Evolutionary conservation across 179 eudicot genomes (phyloP).

Genomic region (Nepenthes alata): DNA sequence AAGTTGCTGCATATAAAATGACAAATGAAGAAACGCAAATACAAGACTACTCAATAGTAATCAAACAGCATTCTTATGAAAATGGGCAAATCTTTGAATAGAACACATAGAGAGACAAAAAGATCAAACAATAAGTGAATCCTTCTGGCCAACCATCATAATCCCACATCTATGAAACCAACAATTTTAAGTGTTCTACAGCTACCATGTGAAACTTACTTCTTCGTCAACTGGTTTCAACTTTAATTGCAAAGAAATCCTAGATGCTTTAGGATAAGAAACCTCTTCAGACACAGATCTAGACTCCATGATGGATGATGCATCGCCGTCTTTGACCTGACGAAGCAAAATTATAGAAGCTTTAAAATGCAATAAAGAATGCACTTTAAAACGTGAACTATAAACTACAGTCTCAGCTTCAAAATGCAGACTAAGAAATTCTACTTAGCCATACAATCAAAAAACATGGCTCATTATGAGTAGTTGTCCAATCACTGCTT

Average conservation of each 20-base stretch:
- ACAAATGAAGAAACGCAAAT: too few species aligned
- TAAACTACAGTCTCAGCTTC: neutral
- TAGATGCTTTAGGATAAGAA: constrained; percentile 42
- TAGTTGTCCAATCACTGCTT: constrained; percentile 70
- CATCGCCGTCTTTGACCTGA: constrained; percentile 53
- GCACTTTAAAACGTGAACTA: neutral
- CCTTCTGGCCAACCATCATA: neutral
- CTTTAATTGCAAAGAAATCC: constrained; percentile 37
- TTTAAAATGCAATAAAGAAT: neutral
- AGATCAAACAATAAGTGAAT: neutral
- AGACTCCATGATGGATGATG: constrained; percentile 71
- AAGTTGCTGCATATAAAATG: too few species aligned
- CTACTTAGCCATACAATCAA: constrained; percentile 13
- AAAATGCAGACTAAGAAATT: neutral
- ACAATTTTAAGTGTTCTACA: neutral
- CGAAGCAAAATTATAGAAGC: constrained; percentile 2
- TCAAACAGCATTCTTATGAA: too few species aligned
- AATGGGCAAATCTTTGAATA: too few species aligned
- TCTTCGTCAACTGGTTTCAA: constrained; percentile 64
- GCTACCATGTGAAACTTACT: constrained; percentile 28
- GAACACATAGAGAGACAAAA: too few species aligned
- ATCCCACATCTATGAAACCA: neutral
- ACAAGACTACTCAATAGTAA: too few species aligned
- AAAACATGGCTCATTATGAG: constrained; percentile 39
- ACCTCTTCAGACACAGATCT: constrained; percentile 94